Percentiles rank a stretch among this genome's conserved stretches.
phyloP scores from a whole-genome alignment of 441 rosid genomes.

The Heliophila coronopifolia region DNA sequence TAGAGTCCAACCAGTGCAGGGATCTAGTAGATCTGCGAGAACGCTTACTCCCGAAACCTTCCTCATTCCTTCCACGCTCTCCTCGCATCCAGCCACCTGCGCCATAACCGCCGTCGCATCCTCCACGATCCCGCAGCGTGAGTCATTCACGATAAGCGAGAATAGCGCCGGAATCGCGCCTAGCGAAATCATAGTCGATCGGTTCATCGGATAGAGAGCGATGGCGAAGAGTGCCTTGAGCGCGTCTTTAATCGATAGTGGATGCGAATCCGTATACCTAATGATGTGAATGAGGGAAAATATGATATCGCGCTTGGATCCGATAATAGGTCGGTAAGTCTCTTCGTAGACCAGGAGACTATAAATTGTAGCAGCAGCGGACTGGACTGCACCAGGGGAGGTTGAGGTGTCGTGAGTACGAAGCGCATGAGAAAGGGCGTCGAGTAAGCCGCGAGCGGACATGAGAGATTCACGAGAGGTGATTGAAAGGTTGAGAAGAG shows the following conservation, averaged over 20 bases:
- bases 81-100: slow-evolving; percentile 86
- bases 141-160: slow-evolving; percentile 58
- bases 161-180: slow-evolving; percentile 59
- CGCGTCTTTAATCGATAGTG: slow-evolving; percentile 69
- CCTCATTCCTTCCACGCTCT: slow-evolving; percentile 56
- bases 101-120: slow-evolving; percentile 87
- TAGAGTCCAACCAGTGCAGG: slow-evolving; percentile 52
- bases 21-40: slow-evolving; percentile 64
- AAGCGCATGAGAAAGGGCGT: slow-evolving; percentile 73
- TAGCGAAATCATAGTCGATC: slow-evolving; percentile 51
- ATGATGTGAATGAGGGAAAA: slow-evolving; percentile 62
- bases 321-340: slow-evolving; percentile 68
- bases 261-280: slow-evolving; percentile 43
- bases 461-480: slow-evolving; percentile 56
- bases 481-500: slow-evolving; percentile 77
- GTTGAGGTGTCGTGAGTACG: slow-evolving; percentile 46
- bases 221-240: slow-evolving; percentile 75
- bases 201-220: slow-evolving; percentile 54
- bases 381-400: slow-evolving; percentile 61
- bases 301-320: slow-evolving; percentile 72
- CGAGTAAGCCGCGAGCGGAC: slow-evolving; percentile 75
- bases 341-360: slow-evolving; percentile 62
- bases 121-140: slow-evolving; percentile 73
- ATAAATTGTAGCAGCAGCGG: slow-evolving; percentile 68
- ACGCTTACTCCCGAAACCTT: slow-evolving; percentile 47